These are phyloP conservation scores for Magnaporthales sp. DNA, from an alignment of 2,329 filamentous ascomycete species.

Conservation along the genomic window DNA sequence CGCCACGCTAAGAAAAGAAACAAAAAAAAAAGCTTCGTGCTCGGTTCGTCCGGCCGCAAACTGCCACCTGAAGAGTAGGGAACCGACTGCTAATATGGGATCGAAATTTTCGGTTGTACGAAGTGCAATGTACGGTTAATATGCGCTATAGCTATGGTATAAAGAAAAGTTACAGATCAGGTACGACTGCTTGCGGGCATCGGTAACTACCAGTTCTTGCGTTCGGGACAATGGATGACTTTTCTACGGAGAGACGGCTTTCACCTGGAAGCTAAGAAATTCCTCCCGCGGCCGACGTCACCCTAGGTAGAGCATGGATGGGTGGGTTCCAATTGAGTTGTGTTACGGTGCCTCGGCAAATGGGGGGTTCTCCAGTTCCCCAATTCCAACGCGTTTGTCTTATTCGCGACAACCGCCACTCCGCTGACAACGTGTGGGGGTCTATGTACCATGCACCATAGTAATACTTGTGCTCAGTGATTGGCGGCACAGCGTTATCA, in stretches of 20 bases:
- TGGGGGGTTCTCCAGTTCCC: neutral
- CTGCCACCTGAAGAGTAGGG: neutral
- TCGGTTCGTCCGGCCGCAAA: neutral
- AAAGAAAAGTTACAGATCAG: neutral
- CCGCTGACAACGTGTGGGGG: neutral
- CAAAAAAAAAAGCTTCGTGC: neutral
- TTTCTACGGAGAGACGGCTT: neutral
- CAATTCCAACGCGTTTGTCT: neutral
- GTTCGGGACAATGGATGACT: neutral
- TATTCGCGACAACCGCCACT: neutral
- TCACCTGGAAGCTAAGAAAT: neutral
- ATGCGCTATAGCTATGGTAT: neutral
- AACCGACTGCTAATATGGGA: neutral
- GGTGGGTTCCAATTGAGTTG: neutral
- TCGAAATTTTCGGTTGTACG: neutral
- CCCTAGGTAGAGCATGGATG: neutral
- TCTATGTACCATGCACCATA: neutral
- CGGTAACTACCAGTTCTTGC: neutral
- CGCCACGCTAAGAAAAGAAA: neutral
- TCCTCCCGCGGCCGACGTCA: neutral
- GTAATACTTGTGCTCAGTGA: neutral
- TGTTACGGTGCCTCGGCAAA: neutral
- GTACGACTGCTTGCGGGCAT: neutral
- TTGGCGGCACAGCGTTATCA: neutral
- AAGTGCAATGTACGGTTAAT: too few species aligned